Base-by-base conservation (phyloP, 2,329 filamentous ascomycete genomes). In the Plectosphaerella cucumerina region DNA sequence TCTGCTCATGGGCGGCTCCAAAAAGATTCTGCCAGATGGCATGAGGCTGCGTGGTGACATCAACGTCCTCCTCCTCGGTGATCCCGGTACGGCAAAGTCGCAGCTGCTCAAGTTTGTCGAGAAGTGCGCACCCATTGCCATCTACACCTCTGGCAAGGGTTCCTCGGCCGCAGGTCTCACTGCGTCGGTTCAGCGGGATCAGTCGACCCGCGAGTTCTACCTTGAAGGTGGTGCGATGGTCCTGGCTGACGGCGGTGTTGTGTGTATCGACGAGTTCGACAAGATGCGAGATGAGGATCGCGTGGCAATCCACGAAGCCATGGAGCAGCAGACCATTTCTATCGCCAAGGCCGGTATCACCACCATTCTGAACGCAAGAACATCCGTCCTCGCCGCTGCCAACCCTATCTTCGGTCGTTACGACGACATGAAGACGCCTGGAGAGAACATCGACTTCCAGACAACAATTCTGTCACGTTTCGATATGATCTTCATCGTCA, bases 401-500 rank as follows among this genome's bases (percentile, higher is more conserved):
- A 99, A 99, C 68, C 94, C 94, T 1, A 94, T 99, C 53, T 99
- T 97, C 64, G 94, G 94, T 49, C 87, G 94, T 22, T 99, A 99
- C 71, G 94, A 99, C 67, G 94, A 99, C 64, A 86, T 99, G 76
- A 97, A 97, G 70, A 91, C 89, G 0, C 94, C 94, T 0, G 94
- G 94, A 53, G 94, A 99, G 70, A 99, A 99, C 66, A 99, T 99
- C 59, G 94, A 99, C 70, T 99, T 99, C 71, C 94, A 99, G 65
- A 99, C 94, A 0, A 99, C 94, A 4, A 97, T 99, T 62, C 68
- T 99, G 58, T 97, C 93, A 3, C 89, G 94, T 80, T 99, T 99
- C 68, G 94, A 99, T 70, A 97, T 99, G 90, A 97, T 99, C 58
- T 99, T 97, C 75, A 97, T 99, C 59, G 93, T 99, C 56, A 90